Percentiles rank a stretch among this genome's conserved stretches.
These are phyloP conservation scores for Orbilia oligospora DNA, from an alignment of 2,329 filamentous ascomycete species.

Conservation along the genomic window DNA sequence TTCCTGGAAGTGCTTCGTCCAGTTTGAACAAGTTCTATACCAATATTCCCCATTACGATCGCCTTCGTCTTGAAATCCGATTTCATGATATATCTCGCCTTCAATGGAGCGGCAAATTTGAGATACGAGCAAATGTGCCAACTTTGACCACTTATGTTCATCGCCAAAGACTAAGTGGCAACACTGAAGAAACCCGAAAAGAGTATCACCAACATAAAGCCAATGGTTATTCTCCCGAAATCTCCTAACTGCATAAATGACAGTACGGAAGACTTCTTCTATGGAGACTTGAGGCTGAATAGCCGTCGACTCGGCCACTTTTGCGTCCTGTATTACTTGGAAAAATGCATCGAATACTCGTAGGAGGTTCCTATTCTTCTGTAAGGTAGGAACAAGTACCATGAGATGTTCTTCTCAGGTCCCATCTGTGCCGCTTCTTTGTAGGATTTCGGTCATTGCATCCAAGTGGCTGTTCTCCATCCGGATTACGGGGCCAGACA, in stretches of 20 bases:
- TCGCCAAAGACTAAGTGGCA: constrained; percentile 20
- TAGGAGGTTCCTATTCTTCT: constrained; percentile 38
- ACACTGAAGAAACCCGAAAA: constrained; percentile 31
- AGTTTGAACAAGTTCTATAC: neutral
- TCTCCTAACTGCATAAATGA: constrained; percentile 13
- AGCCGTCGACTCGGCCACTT: constrained; percentile 15
- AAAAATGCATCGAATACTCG: constrained; percentile 34
- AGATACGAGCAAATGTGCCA: constrained; percentile 14
- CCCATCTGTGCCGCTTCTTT: constrained; percentile 19
- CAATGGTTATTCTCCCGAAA: constrained; percentile 23
- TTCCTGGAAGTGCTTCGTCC: neutral
- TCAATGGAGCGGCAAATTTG: constrained; percentile 32
- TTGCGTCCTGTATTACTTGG: constrained; percentile 15
- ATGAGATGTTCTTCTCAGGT: constrained; percentile 33
- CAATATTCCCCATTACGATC: neutral
- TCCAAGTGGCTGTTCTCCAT: constrained; percentile 38
- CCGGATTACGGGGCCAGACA: neutral
- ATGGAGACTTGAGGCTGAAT: constrained; percentile 5
- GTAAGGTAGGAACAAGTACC: constrained; percentile 30
- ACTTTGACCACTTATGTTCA: constrained; percentile 32
- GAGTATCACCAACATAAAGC: constrained; percentile 31
- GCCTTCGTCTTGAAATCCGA: neutral
- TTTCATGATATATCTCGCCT: constrained; percentile 22
- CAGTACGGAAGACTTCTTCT: constrained; percentile 33
- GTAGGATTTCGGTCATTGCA: constrained; percentile 18